Base-by-base conservation (phyloP, 2,329 filamentous ascomycete species). In the Cercospora sojina region DNA sequence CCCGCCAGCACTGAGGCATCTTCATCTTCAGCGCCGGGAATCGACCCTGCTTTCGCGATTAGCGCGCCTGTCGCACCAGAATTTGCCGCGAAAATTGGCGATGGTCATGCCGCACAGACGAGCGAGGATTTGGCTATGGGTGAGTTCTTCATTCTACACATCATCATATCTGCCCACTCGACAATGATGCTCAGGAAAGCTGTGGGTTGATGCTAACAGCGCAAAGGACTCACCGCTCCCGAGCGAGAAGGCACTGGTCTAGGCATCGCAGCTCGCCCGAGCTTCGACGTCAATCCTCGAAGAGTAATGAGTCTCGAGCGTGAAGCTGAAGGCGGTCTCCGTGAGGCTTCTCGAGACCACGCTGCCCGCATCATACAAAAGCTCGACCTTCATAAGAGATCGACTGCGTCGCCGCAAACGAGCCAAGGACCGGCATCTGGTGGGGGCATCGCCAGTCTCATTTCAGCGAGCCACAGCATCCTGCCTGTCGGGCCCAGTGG, bases 351-450 rank as follows among this genome's bases (percentile, higher is more conserved):
- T 65, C 86, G 91, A 68, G 93, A 96, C 67, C 92, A 95, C 77
- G 91, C 92, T 8, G 87, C 92, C 20, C 88, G 93, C 67, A 92
- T 98, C 69, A 97, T 97, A 77, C 92, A 96, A 77, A 97, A 93
- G 78, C 85, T 97, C 53, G 94, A 97, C 78, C 83, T 97, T 65
- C 91, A 96, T 77, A 88, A 94, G 70, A 96, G 94, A 76, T 84
- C 89, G 41, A 87, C 88, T 6, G 86, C 89, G 18, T 68, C 73
- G 16, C 64, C 67, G 32, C 62, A 62, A 16, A 47, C 62, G 18
- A 66, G 57, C 20, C 70, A 66, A 56, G 64, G 47, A 9, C 62
- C 64, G 16, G 80, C 80, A 27, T 78, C 84, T 12, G 84, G 86
- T 20, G 83, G 84, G 64, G 93, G 93, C 29, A 93, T 97, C 72